These are phyloP conservation scores for Kwoniella dejecticola DNA, from an alignment of 768 basidiomycete species.

Conservation along the genomic window DNA sequence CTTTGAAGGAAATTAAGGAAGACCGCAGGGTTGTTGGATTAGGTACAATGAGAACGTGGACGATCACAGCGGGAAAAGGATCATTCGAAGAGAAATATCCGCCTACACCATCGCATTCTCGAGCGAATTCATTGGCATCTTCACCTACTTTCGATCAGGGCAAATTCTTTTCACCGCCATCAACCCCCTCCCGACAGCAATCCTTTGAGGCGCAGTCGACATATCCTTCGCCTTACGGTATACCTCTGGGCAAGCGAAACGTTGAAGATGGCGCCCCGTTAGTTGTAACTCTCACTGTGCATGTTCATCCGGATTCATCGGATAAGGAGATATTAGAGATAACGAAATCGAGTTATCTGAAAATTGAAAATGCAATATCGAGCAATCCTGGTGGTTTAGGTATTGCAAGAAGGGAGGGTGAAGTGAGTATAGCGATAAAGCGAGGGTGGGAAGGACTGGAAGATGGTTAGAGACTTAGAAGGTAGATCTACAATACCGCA, in stretches of 20 bases:
- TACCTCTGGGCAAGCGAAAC: neutral
- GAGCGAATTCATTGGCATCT: neutral
- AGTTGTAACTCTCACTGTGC: slow-evolving; percentile 35
- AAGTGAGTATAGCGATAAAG: slow-evolving; percentile 30
- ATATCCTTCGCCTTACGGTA: slow-evolving; percentile 18
- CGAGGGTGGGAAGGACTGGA: slow-evolving; percentile 42
- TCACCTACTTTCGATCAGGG: slow-evolving; percentile 7
- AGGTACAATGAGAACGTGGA: slow-evolving; percentile 32
- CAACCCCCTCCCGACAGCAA: slow-evolving; percentile 5
- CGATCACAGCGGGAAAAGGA: slow-evolving; percentile 23
- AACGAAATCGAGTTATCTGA: slow-evolving; percentile 23
- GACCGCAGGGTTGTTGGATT: slow-evolving; percentile 50
- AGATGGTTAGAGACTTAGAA: slow-evolving; percentile 9
- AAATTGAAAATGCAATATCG: slow-evolving; percentile 12
- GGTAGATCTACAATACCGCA: too few species aligned
- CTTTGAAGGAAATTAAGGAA: slow-evolving; percentile 71
- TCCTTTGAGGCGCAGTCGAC: slow-evolving; percentile 5
- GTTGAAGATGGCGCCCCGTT: slow-evolving; percentile 17
- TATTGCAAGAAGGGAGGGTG: slow-evolving; percentile 17
- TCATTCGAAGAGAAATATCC: slow-evolving; percentile 17
- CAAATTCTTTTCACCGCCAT: slow-evolving; percentile 12
- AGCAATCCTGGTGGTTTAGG: slow-evolving; percentile 8
- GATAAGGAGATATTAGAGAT: slow-evolving; percentile 46
- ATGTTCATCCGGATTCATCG: slow-evolving; percentile 32
- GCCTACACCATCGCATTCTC: slow-evolving; percentile 4